Base-by-base conservation (phyloP, 192 early-diverging fungal genomes). In the Cetraspora pellucida region DNA sequence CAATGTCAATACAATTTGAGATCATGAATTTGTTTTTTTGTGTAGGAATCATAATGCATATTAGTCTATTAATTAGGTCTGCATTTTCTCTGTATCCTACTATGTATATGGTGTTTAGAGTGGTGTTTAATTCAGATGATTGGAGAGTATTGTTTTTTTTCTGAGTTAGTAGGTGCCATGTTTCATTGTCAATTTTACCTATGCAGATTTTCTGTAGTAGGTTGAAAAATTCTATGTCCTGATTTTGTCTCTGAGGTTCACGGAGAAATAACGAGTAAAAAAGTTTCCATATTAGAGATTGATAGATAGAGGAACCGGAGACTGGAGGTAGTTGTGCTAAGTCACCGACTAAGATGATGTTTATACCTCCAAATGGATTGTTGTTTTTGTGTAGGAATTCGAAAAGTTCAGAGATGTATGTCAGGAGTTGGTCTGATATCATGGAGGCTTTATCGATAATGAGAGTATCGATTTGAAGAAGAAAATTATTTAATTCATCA, bases 291-390 rank as follows among this genome's bases (percentile, higher is more conserved):
- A 68, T 46, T 0, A 17, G 3, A 21, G 5, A 46, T 44, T 23
- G 31, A 44, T 17, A 67, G n/a, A n/a, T n/a, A n/a, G n/a, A n/a
- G n/a, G n/a, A n/a, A n/a, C n/a, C n/a, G n/a, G n/a, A n/a, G n/a
- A 67, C 65, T 44, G 65, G 65, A 7, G 65, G 65, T 21, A 67
- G 45, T 14, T 68, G 45, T 49, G 6, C n/a, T 16, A 68, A 2
- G 19, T 68, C 45, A 46, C 28, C 45, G 11, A 50, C 0, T 3
- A 68, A 9, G 1, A 68, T 25, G 0, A 68, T 44, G 21, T 47
- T 68, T 0, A 68, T 68, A 11, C 66, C 66, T 49, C 45, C 45
- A n/a, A 68, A 68, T 25, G 45, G 59, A 28, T 60, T 11, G n/a
- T 27, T 23, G 11, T 31, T 66, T 6, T 1, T 2, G 28, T 31